Evolutionary conservation across 148 eudicot genomes (phyloP).

Genomic region (Heliosperma pusillum): DNA sequence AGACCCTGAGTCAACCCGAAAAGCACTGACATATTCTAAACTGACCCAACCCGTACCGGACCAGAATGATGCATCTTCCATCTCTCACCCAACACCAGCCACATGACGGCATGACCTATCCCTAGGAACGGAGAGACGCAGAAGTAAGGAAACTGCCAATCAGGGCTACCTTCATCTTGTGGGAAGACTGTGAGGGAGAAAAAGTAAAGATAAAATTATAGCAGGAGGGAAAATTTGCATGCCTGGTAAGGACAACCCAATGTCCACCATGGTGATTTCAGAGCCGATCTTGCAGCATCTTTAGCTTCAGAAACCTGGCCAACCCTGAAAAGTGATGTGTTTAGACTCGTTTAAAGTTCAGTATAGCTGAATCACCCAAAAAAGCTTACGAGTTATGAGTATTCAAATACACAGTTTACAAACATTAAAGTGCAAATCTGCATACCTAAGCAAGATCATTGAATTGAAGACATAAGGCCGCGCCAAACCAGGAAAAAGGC

Average conservation of each 20-base stretch:
- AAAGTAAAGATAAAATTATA: not conserved
- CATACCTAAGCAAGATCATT: slow-evolving; percentile 69
- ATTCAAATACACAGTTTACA: not conserved
- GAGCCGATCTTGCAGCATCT: slow-evolving; percentile 88
- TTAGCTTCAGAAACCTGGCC: slow-evolving; percentile 86
- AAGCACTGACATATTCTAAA: not conserved
- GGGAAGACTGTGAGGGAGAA: not conserved
- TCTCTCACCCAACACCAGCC: not conserved
- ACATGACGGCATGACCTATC: not conserved
- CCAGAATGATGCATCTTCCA: not conserved
- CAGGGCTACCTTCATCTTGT: not conserved
- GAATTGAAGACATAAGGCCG: slow-evolving; percentile 92
- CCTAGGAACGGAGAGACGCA: not conserved
- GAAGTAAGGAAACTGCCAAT: not conserved
- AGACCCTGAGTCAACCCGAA: not conserved
- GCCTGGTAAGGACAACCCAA: slow-evolving; percentile 91
- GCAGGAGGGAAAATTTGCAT: not conserved
- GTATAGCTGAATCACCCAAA: not conserved
- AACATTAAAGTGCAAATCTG: not conserved
- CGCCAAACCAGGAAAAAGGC: slow-evolving; percentile 95
- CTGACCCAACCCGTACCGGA: not conserved
- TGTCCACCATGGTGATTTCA: slow-evolving; percentile 99
- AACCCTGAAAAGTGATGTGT: slow-evolving; percentile 43
- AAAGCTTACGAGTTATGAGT: not conserved
- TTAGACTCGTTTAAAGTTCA: not conserved